Base-by-base conservation (phyloP, 139 green algal genomes). In the Parachlorella kessleri region DNA sequence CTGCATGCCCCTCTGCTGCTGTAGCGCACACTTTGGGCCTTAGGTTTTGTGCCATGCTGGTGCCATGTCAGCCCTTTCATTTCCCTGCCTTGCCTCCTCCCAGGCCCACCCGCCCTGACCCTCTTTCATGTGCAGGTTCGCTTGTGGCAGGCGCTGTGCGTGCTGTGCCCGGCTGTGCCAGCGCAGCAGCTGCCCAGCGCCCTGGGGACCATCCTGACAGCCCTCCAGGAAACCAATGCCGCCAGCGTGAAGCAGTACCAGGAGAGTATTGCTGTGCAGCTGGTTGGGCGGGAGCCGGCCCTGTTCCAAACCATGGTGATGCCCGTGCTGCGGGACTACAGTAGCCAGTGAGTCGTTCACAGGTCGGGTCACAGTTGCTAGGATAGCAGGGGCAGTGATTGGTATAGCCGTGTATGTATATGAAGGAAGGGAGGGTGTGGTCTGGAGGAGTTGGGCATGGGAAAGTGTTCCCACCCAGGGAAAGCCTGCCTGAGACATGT, bases 181-280 rank as follows among this genome's bases (percentile, higher is more conserved):
- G 59, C 9, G 0, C 53, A 81, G 2, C 59, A 76, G 5, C 65
- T 77, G n/a, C 68, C 70, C 42, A 33, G 33, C 33, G 55, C 68
- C 4, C 70, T 94, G 37, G 55, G 67, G 8, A 35, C 7, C 1
- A 6, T 92, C 21, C 63, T 90, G 36, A 21, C 30, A 6, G 39
- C 32, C 40, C 65, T 91, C 55, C 36, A 63, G 4, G 42, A 66
- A 10, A 83, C 83, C 53, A 87, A 93, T 54, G 77, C 87, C 9
- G 79, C 86, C 7, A 87, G 55, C 14, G 86, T 96, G 53, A 89
- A 89, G 88, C 92, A 95, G 83, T 96, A 94, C 63, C 79, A 91
- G 30, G 92, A 96, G 81, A 78, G 82, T 41, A 79, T 92, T 2
- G 70, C 85, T 1, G 80, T 93, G 4, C 63, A 75, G 4, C 75